Percentiles rank a stretch among this genome's conserved stretches.
These are phyloP conservation scores for Apostasia ramifera DNA, from an alignment of 106 monocot species.

Conservation along the genomic window DNA sequence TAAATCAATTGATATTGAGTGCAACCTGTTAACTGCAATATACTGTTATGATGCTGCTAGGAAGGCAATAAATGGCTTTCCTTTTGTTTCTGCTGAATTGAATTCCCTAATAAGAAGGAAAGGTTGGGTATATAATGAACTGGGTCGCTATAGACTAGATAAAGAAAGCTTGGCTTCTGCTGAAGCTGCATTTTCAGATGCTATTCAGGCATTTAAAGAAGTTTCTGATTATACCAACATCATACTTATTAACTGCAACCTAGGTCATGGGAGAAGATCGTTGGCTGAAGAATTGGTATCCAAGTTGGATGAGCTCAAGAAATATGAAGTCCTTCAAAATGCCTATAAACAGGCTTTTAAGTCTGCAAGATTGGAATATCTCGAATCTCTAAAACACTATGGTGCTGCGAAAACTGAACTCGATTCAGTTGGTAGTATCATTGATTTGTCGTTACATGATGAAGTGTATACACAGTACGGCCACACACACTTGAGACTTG, in stretches of 20 bases:
- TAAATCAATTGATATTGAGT: conserved; percentile 45
- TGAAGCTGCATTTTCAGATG: conserved; percentile 80
- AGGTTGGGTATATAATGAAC: conserved; percentile 94
- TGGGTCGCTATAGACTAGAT: conserved; percentile 73
- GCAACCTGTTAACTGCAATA: conserved; percentile 56
- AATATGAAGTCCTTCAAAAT: conserved; percentile 35
- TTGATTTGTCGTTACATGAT: conserved; percentile 38
- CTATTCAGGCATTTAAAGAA: conserved; percentile 82
- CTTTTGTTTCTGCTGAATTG: conserved; percentile 30
- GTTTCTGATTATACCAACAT: conserved; percentile 83
- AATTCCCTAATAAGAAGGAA: conserved; percentile 58
- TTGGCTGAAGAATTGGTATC: conserved; percentile 82
- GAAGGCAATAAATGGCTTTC: conserved; percentile 33
- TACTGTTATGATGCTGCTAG: conserved; percentile 57
- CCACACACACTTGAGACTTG: conserved; percentile 79
- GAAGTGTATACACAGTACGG: conserved; percentile 85
- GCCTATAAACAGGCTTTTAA: conserved; percentile 53
- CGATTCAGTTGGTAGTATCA: conserved; percentile 19
- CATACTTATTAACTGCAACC: conserved; percentile 89
- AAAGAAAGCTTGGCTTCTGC: conserved; percentile 52
- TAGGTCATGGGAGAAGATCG: conserved; percentile 93
- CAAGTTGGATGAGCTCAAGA: conserved; percentile 45
- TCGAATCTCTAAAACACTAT: conserved; percentile 69
- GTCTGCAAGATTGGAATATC: conserved; percentile 73
- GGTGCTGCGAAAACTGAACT: conserved; percentile 66